phyloP scores from a whole-genome alignment of 164 flowering plant species.

The Magnolia kwangsiensis region DNA sequence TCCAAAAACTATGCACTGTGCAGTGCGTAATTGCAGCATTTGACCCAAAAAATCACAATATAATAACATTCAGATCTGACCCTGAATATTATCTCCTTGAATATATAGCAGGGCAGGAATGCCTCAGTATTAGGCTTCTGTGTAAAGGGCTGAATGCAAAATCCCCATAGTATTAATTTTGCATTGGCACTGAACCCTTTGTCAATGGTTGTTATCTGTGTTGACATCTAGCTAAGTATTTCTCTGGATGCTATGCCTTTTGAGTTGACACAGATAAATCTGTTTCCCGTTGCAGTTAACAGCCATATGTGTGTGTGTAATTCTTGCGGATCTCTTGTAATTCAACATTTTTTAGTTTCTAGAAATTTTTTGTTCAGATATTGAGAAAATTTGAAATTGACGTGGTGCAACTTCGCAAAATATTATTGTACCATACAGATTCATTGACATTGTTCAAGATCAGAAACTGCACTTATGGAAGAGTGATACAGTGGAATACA shows the following conservation, averaged over 20 bases:
- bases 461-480: slow-evolving; percentile 89
- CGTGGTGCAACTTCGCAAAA: neutral
- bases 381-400: neutral
- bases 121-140: neutral
- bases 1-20: neutral
- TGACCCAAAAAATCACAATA: neutral
- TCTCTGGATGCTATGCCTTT: neutral
- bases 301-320: neutral
- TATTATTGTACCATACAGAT: slow-evolving; percentile 40
- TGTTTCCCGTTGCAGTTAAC: neutral
- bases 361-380: neutral
- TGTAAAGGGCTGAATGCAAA: neutral
- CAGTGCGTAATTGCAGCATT: neutral
- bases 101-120: neutral
- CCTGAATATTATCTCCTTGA: neutral
- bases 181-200: neutral
- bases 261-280: neutral
- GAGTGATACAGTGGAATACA: slow-evolving; percentile 56
- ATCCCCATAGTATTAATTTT: neutral
- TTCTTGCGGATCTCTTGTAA: neutral
- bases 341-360: neutral
- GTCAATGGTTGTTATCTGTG: neutral
- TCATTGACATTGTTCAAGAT: slow-evolving; percentile 70
- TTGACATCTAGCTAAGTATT: neutral
- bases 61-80: neutral